These are phyloP conservation scores for Cucurbita ficifolia DNA, from an alignment of 306 rosid species.

Conservation along the genomic window DNA sequence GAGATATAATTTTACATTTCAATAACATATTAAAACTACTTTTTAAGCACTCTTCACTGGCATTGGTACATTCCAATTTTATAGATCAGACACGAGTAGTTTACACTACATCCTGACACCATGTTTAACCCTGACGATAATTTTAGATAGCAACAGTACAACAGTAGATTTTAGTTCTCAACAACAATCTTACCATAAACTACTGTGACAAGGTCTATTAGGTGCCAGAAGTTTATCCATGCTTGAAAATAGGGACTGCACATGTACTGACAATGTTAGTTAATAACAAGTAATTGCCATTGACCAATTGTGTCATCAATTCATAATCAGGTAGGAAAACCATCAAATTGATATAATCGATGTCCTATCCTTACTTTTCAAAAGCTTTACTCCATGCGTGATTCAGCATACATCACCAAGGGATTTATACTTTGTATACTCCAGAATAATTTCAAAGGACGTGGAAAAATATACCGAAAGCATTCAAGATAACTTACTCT, in stretches of 20 bases:
- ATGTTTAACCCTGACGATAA: background rate
- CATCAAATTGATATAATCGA: background rate
- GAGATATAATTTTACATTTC: background rate
- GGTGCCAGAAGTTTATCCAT: conserved; percentile 81
- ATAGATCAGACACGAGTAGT: background rate
- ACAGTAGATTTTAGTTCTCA: background rate
- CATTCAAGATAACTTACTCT: background rate
- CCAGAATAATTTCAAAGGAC: background rate
- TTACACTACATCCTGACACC: background rate
- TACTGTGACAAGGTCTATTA: conserved; percentile 66
- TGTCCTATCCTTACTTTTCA: no score
- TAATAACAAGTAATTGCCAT: background rate
- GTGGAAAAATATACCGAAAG: background rate
- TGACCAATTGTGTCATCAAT: background rate
- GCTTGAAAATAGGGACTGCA: conserved; percentile 74
- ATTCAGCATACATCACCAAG: background rate
- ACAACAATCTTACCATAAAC: conserved; percentile 65
- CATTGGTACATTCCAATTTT: background rate
- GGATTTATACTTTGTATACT: background rate
- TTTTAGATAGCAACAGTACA: background rate
- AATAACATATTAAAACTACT: background rate
- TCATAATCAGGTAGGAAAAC: background rate
- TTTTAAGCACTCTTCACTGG: background rate
- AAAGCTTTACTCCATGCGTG: background rate
- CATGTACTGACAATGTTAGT: background rate